Evolutionary conservation across 1,284 basidiomycete genomes (phyloP).

Genomic region (Ganoderma lingzhi): DNA sequence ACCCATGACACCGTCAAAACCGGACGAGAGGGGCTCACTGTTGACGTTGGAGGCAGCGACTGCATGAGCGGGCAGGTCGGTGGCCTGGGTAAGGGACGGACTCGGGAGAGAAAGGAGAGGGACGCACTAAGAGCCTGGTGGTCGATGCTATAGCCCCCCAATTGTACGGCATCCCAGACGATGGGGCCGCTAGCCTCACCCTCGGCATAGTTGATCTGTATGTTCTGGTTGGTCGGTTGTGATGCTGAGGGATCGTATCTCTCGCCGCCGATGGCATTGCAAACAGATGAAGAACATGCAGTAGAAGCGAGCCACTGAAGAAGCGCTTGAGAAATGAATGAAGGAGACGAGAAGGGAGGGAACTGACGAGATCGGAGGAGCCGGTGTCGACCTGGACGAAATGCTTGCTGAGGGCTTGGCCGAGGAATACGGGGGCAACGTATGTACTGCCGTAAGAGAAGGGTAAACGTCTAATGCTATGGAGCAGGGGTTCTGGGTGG

Average conservation of each 20-base stretch:
- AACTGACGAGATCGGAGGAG: constrained; percentile 75
- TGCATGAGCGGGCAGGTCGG: constrained; percentile 35
- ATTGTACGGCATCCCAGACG: constrained; percentile 66
- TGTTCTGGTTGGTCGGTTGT: constrained; percentile 47
- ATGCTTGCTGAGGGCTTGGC: constrained; percentile 54
- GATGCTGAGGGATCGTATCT: constrained; percentile 62
- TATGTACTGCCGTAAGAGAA: constrained; percentile 57
- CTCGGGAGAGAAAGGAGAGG: constrained; percentile 4
- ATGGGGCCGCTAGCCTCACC: constrained; percentile 67
- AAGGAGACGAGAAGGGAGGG: not conserved
- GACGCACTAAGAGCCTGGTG: constrained; percentile 69
- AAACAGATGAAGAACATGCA: constrained; percentile 58
- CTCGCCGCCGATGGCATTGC: constrained; percentile 50
- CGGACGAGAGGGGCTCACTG: constrained; percentile 59
- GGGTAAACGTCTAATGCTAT: constrained; percentile 15
- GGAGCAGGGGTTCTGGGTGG: not conserved
- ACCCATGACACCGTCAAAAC: constrained; percentile 74
- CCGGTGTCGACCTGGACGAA: constrained; percentile 78
- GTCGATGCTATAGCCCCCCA: constrained; percentile 66
- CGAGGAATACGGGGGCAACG: constrained; percentile 62
- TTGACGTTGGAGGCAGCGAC: constrained; percentile 62
- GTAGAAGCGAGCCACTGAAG: constrained; percentile 60
- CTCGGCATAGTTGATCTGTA: constrained; percentile 64
- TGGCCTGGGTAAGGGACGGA: constrained; percentile 8
- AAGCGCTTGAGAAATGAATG: not conserved